Evolutionary conservation across 345 rosid species (phyloP).

Genomic region (Erucastrum elatum): DNA sequence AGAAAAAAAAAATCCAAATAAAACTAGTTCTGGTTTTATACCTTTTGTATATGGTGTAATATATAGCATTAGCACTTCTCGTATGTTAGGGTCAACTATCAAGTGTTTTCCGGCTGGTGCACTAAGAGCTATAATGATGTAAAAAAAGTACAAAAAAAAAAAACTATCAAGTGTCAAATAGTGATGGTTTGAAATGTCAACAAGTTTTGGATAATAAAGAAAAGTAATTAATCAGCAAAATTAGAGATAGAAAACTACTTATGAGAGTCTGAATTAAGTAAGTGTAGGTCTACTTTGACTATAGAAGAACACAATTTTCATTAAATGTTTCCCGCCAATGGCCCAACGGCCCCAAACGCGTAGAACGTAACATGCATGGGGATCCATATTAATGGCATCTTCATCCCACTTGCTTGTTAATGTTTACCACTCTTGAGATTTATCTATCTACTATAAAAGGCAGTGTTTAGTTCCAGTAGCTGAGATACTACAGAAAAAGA

Average conservation of each 20-base stretch:
- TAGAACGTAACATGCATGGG: slow-evolving; percentile 41
- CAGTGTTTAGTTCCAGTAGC: slow-evolving; percentile 18
- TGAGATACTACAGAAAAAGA: slow-evolving; percentile 6
- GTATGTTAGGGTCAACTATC: slow-evolving; percentile 3
- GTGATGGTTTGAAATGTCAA: slow-evolving; percentile 29
- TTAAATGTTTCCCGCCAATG: slow-evolving; percentile 39
- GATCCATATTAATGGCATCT: slow-evolving; percentile 41
- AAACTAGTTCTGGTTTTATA: not conserved
- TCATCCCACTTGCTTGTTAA: slow-evolving; percentile 32
- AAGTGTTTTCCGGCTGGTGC: too few relatives aligned
- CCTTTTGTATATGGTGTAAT: not conserved
- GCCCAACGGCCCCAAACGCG: slow-evolving; percentile 45
- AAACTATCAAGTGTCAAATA: not conserved
- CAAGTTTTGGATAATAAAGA: slow-evolving; percentile 17
- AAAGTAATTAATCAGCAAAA: slow-evolving; percentile 19
- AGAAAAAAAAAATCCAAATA: not conserved
- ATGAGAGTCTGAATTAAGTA: not conserved
- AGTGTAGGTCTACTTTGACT: slow-evolving; percentile 36
- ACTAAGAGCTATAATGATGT: too few relatives aligned
- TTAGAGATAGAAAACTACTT: slow-evolving; percentile 1
- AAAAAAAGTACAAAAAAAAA: too few relatives aligned
- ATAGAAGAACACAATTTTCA: not conserved
- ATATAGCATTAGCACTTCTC: not conserved
- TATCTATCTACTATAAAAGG: slow-evolving; percentile 28
- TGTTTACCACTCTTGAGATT: not conserved